phyloP scores from a whole-genome alignment of 2,329 filamentous ascomycete genomes.

The Trichoderma atroviride region DNA sequence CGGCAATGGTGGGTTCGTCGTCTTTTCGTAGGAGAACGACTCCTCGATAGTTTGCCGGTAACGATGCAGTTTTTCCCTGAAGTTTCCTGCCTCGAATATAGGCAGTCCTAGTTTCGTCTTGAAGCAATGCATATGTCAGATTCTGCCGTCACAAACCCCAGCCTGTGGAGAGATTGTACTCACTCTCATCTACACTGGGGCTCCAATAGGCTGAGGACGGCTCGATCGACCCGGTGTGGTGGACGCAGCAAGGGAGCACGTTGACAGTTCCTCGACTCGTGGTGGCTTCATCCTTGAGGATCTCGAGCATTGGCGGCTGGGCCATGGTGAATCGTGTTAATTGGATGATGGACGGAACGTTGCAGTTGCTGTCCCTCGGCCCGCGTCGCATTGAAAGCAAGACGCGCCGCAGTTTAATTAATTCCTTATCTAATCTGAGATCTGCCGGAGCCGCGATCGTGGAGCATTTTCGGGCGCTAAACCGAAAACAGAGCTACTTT shows the following conservation, averaged over 20 bases:
- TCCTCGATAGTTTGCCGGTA: constrained; percentile 74
- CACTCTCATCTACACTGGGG: constrained; percentile 50
- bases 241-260: constrained; percentile 77
- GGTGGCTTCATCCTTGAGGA: constrained; percentile 36
- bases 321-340: constrained; percentile 40
- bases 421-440: constrained; percentile 16
- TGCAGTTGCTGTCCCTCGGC: background rate
- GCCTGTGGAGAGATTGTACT: background rate
- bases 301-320: constrained; percentile 47
- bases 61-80: constrained; percentile 63
- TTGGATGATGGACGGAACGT: background rate
- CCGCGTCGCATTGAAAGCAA: background rate
- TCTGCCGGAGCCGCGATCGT: constrained; percentile 4
- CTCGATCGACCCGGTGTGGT: constrained; percentile 72
- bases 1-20: constrained; percentile 26
- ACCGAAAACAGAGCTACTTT: background rate
- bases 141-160: too few relatives aligned
- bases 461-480: background rate
- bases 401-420: constrained; percentile 7
- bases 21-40: constrained; percentile 54
- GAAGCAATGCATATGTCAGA: background rate
- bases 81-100: constrained; percentile 84
- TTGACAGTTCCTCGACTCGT: constrained; percentile 59
- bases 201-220: constrained; percentile 70
- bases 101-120: constrained; percentile 57